Percentiles rank a stretch among this genome's conserved stretches.
phyloP scores from a whole-genome alignment of 2,329 filamentous ascomycete species.

The Acrocalymma vagum region DNA sequence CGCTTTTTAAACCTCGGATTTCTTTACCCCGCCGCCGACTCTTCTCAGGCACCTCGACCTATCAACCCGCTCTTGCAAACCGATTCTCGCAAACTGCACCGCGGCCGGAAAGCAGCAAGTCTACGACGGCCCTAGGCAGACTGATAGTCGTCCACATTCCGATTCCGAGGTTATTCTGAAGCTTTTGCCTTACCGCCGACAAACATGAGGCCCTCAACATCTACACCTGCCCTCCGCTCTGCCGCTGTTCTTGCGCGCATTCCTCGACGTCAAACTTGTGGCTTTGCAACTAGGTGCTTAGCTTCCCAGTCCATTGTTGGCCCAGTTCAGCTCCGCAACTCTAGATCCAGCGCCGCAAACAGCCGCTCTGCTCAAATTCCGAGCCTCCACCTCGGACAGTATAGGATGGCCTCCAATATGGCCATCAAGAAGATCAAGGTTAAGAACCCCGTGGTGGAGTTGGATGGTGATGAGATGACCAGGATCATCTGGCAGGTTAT shows the following conservation, averaged over 20 bases:
- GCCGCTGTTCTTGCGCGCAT: conserved; percentile 29
- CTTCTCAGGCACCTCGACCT: conserved; percentile 11
- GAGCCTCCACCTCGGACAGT: conserved; percentile 21
- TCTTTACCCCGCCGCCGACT: conserved; percentile 40
- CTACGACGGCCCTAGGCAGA: conserved; percentile 7
- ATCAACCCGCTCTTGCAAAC: conserved; percentile 19
- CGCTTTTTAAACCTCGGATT: conserved; percentile 32
- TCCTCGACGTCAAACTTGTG: conserved; percentile 27
- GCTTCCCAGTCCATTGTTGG: conserved; percentile 31
- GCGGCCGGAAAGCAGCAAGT: conserved; percentile 30
- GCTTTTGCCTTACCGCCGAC: conserved; percentile 15
- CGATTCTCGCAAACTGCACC: conserved; percentile 25
- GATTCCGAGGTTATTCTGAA: conserved; percentile 38
- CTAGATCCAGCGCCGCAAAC: conserved; percentile 22
- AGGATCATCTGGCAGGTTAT: conserved; percentile 99
- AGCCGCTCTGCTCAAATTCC: conserved; percentile 10
- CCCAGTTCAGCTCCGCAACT: conserved; percentile 28
- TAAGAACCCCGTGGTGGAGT: conserved; percentile 97
- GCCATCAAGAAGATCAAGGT: conserved; percentile 99
- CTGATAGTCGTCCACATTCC: conserved; percentile 16
- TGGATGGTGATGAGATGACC: conserved; percentile 96
- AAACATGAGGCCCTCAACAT: conserved; percentile 40
- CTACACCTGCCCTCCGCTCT: conserved; percentile 36
- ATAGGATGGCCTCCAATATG: conserved; percentile 51
- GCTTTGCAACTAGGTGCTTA: conserved; percentile 41